Evolutionary conservation across 192 early-diverging fungal species (phyloP).

Genomic region (Linnemannia elongata): DNA sequence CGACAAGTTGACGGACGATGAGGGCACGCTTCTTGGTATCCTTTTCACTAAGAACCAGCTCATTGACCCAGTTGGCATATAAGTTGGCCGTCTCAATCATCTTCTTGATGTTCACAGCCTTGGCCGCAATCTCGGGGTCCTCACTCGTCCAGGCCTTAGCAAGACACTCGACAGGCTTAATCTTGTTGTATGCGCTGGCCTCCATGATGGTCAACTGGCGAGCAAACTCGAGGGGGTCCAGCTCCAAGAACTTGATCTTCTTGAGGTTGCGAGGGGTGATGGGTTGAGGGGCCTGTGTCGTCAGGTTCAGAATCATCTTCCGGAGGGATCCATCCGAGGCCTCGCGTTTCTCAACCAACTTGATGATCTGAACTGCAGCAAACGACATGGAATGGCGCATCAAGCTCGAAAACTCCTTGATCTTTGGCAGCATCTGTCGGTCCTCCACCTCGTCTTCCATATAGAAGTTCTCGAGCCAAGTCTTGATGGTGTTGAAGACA

Average conservation of each 20-base stretch:
- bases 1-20: conserved; percentile 88
- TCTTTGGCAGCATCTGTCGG: conserved; percentile 71
- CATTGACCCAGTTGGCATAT: conserved; percentile 84
- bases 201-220: conserved; percentile 97
- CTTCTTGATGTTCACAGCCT: conserved; percentile 88
- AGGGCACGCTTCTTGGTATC: conserved; percentile 84
- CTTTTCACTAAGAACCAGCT: conserved; percentile 82
- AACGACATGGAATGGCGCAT: conserved; percentile 79
- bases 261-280: conserved; percentile 87
- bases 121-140: conserved; percentile 65
- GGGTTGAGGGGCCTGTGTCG: conserved; percentile 77
- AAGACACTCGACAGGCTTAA: conserved; percentile 91
- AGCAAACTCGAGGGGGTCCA: conserved; percentile 93
- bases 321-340: conserved; percentile 70
- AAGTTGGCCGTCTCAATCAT: conserved; percentile 90
- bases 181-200: conserved; percentile 80
- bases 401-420: conserved; percentile 79
- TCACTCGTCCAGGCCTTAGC: conserved; percentile 89
- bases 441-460: conserved; percentile 80
- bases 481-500: conserved; percentile 94
- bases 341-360: conserved; percentile 52
- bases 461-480: conserved; percentile 94
- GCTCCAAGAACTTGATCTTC: conserved; percentile 85
- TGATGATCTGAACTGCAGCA: conserved; percentile 58
- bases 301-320: conserved; percentile 72